Evolutionary conservation across 192 early-diverging fungal genomes (phyloP), one percentile per base, ranked within the genome.

Genomic region (Linnemannia zychae): DNA sequence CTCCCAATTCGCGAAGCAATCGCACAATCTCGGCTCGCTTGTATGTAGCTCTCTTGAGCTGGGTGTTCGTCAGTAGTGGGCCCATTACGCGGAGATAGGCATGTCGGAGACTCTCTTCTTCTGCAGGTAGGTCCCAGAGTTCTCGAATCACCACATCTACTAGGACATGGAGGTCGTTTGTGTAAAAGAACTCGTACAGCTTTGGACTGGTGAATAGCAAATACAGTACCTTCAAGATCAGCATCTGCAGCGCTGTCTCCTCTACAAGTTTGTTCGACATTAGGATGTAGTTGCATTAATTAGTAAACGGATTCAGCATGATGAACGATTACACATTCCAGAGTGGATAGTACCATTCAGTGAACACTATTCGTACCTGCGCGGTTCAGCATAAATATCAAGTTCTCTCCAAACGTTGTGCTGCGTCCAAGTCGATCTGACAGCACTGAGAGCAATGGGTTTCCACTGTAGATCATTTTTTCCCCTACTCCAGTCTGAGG

Each of bases 381-480:
- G 36, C 97, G 92, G 83, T 99, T 99, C 76, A 99, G 87, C 87
- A 99, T 94, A 82, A 98, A 97, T 44, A 99, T 94, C 18, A 99
- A 81, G 79, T 96, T 99, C 50, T 96, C 97, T 2, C 94, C 90
- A 78, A 99, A 95, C 7, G 95, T 97, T 70, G 93, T 94, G 84
- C 94, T 91, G 34, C 82, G 78, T 38, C 92, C 89, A 22, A 91
- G 82, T 48, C 94, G 86, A 37, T 84, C 73, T 13, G 65, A 38
- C 3, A 96, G 69, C 3, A 88, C 89, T 36, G 74, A 36, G 24
- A 95, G 60, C 7, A 96, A 81, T 5, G 84, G 85, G 79, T 96
- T 80, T 9, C 71, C 60, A 11, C 36, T 68, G 44, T 74, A 80
- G 3, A 65, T 34, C 16, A 53, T n/a, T 34, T 38, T 48, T n/a